Percentiles rank a stretch among this genome's conserved stretches.
Conservation (phyloP, 2,329 filamentous ascomycete genomes). For the Aspergillus niger region DNA sequence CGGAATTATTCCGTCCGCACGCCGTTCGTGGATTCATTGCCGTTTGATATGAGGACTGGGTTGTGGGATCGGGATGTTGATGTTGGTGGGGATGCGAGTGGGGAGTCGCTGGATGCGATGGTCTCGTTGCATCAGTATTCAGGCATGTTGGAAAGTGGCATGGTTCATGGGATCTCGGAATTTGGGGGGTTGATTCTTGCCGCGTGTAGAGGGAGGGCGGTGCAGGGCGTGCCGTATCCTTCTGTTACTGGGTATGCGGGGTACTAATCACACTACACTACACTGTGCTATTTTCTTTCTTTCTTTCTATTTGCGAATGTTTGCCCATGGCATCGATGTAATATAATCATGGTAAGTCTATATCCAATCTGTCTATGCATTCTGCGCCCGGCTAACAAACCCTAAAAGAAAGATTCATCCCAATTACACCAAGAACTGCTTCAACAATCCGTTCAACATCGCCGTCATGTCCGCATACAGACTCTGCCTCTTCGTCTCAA, state of each 20-base stretch:
- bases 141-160: slow-evolving; percentile 24
- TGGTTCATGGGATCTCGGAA: slow-evolving; percentile 19
- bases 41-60: slow-evolving; percentile 31
- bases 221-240: slow-evolving; percentile 19
- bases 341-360: no score
- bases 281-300: not conserved
- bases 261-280: not conserved
- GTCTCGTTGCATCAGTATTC: slow-evolving; percentile 32
- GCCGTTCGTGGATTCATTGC: slow-evolving; percentile 32
- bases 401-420: not conserved
- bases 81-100: slow-evolving; percentile 7
- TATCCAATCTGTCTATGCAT: not conserved
- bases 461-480: slow-evolving; percentile 33
- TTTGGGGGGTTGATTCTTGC: slow-evolving; percentile 30
- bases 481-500: slow-evolving; percentile 53
- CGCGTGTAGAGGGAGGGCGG: slow-evolving; percentile 27
- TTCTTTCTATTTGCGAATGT: no score
- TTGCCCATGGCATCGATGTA: no score
- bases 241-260: slow-evolving; percentile 7
- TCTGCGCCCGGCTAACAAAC: not conserved
- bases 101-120: slow-evolving; percentile 18
- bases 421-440: slow-evolving; percentile 24
- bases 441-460: slow-evolving; percentile 24
- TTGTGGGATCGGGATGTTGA: slow-evolving; percentile 27
- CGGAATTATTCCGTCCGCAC: slow-evolving; percentile 31